phyloP scores from a whole-genome alignment of 23 red algal genomes.

The Gracilariopsis chorda region DNA sequence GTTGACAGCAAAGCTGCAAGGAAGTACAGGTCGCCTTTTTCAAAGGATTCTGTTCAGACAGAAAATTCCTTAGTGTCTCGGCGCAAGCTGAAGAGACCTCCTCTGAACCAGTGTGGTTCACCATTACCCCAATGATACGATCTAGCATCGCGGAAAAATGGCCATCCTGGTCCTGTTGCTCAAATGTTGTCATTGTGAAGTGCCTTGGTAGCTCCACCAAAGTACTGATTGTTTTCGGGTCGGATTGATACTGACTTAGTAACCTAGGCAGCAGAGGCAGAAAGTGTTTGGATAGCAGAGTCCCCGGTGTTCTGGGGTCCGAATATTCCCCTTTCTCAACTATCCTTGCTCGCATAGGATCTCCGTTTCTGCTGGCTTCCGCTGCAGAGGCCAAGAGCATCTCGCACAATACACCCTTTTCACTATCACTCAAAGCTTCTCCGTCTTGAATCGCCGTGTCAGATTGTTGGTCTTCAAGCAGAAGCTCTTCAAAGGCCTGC shows the following conservation, averaged over 20 bases:
- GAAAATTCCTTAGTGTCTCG: constrained; percentile 4
- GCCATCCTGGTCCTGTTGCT: constrained; percentile 15
- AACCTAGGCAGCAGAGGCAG: constrained; percentile 46
- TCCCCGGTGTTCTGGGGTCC: not conserved
- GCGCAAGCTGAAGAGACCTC: constrained; percentile 5
- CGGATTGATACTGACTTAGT: constrained; percentile 61
- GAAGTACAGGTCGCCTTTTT: not conserved
- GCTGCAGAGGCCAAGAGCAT: constrained; percentile 44
- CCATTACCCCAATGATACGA: constrained; percentile 7
- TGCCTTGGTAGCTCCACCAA: constrained; percentile 41
- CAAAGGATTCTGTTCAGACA: constrained; percentile 37
- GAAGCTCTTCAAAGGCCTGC: constrained; percentile 61
- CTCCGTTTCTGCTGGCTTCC: constrained; percentile 26
- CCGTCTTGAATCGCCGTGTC: not conserved
- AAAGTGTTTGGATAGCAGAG: constrained; percentile 2
- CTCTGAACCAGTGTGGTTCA: constrained; percentile 9
- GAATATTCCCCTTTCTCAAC: not conserved
- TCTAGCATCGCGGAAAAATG: constrained; percentile 16
- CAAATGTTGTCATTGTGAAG: constrained; percentile 2
- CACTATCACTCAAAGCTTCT: constrained; percentile 49
- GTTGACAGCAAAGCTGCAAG: not conserved
- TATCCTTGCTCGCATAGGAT: constrained; percentile 5
- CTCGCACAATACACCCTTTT: constrained; percentile 9
- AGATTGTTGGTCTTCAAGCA: constrained; percentile 9
- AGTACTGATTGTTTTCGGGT: constrained; percentile 6